Evolutionary conservation across 228 moss, liverwort and hornwort genomes (phyloP).

Genomic region (Sphagnum magellanicum): DNA sequence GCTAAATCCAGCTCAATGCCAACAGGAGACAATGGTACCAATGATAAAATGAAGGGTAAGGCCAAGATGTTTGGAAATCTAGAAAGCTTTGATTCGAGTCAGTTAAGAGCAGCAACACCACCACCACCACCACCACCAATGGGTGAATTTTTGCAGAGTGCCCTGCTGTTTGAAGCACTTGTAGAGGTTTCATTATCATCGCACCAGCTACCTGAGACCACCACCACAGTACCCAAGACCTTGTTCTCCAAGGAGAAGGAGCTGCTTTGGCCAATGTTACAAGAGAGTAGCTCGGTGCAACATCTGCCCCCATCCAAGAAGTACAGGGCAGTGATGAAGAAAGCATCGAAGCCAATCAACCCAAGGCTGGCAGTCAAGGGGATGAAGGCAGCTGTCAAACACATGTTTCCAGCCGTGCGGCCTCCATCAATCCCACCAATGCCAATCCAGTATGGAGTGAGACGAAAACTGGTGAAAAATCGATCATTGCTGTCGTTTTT

Average conservation of each 20-base stretch:
- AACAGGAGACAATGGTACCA: not conserved
- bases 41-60: not conserved
- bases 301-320: conserved; percentile 16
- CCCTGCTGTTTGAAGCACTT: no score
- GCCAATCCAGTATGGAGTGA: conserved; percentile 35
- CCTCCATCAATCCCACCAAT: conserved; percentile 38
- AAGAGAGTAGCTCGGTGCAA: no score
- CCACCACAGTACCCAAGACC: not conserved
- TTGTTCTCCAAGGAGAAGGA: not conserved
- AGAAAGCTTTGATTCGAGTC: not conserved
- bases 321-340: conserved; percentile 42
- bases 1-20: no score
- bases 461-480: conserved; percentile 37
- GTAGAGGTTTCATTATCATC: no score
- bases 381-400: conserved; percentile 21
- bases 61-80: not conserved
- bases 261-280: no score
- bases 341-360: conserved; percentile 10
- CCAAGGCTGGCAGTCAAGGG: conserved; percentile 5
- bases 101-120: not conserved
- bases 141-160: no score
- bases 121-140: no score
- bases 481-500: conserved; percentile 31
- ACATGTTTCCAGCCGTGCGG: conserved; percentile 22
- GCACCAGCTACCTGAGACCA: not conserved